Evolutionary conservation across 1,139 yeast species (phyloP), one percentile per base, ranked within the genome.

Genomic region (Pichia sp.): DNA sequence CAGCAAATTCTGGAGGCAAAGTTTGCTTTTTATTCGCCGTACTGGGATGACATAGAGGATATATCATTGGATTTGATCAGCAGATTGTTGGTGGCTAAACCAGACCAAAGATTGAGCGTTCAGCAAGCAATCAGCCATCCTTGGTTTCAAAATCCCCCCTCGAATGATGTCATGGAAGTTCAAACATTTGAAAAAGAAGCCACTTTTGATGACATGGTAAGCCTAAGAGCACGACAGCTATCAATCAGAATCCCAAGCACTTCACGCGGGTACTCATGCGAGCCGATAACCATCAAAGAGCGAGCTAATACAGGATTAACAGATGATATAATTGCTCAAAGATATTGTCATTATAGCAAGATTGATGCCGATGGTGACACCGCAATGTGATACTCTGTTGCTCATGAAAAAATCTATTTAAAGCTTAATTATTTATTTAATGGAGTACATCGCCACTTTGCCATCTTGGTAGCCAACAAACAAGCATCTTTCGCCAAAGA

Each of bases 1-100:
- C 89, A 86, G 53, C 95, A 87, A 67, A 87, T 87, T 50, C 64
- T 84, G 17, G 71, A 73, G 31, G 93, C 87, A 0, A 78, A 77
- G 59, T 86, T 77, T 70, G 91, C 91, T 0, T 87, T 87, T 65
- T 87, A 83, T 65, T 81, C 89, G 1, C 95, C 95, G 0, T 87
- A 84, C 65, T 87, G 92, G 88, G 95, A 87, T 68, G 78, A 78
- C 1, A 82, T 86, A 17, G 76, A 75, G 48, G 93, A 87, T 65
- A 65, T 76, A 1, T 89, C 81, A 0, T 68, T 87, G 53, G 91
- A 87, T 65, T 72, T 87, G 58, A 84, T 87, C 6, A 76, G 86
- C 24, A 77, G 79, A 52, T 70, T 87, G 51, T 69, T 87, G 47
- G 79, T 83, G 30, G 80, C 83, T 10, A 81, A 85, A 60, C 83